Base-by-base conservation (phyloP, 176 grass and related monocot species). In the Eremochloa ophiuroides region DNA sequence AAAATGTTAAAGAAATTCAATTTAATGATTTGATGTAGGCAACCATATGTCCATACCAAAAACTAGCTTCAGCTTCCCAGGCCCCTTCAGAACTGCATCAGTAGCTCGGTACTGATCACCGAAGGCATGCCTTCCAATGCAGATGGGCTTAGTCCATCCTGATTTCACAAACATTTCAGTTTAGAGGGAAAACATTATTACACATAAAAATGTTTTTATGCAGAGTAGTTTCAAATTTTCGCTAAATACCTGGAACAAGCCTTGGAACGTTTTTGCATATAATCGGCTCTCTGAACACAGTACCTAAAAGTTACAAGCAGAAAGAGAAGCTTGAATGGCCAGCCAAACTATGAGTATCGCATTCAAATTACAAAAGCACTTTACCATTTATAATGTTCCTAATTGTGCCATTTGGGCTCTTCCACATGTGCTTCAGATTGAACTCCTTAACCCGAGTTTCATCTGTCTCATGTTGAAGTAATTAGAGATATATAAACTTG, bases 121-220 rank as follows among this genome's bases (percentile, higher is more conserved):
- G 62, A 91, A 98, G 25, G 95, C 95, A 85, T 98, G 95, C 67
- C 95, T 98, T 89, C 95, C 95, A 66, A 98, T 98, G 86, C 95
- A 98, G 77, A 98, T 98, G 83, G 95, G 95, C 66, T 95, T 98
- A 34, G 90, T 98, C 95, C 95, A 98, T 89, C 92, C 95, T 98
- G 72, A 74, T 78, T 81, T 71, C 71, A 85, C 30, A 31, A 84
- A 61, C 29, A 42, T 22, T 39, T 63, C 64, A 71, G 43, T 77
- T 87, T 59, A 75, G 16, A 41, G 72, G 66, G 34, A 59, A 71
- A 85, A 75, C 35, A 53, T 71, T 23, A 60, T 60, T 47, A 65
- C 17, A 73, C 66, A 34, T 34, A 29, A 74, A 78, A 38, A 78
- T 66, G n/a, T n/a, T n/a, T n/a, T n/a, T n/a, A n/a, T n/a, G 40